Base-by-base conservation (phyloP, 768 basidiomycete species). In the Tulasnella sp. region DNA sequence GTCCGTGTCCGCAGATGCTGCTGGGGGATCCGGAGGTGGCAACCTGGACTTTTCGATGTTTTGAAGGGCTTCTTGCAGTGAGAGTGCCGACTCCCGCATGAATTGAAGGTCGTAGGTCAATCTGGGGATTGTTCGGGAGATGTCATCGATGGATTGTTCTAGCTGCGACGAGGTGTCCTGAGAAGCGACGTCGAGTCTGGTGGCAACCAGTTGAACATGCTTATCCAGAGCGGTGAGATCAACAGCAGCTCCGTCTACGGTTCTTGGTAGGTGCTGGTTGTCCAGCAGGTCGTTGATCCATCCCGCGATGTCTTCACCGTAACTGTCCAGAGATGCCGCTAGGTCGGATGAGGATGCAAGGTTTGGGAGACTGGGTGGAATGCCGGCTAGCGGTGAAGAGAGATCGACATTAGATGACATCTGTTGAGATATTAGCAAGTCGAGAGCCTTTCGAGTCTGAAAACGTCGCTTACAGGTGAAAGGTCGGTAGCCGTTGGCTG, bases 61-160 rank as follows among this genome's bases (percentile, higher is more conserved):
- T 35, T 84, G 81, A 26, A 99, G 82, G 9, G 87, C 82, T 35
- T 81, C 82, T 74, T 91, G 90, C 29, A 98, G 84, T 2, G 90
- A 85, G 19, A 90, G 80, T 0, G 95, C 95, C 37, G 90, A 88
- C 77, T 98, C 96, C 52, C 92, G 90, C 88, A 98, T 95, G 82
- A 97, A 97, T 78, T 98, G 95, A 40, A 99, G 84, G 80, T 98
- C 97, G 79, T 97, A 98, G 1, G 92, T 88, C 62, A 99, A 84
- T 42, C 97, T 87, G 14, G 97, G 94, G 26, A 98, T 89, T 5
- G 89, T 87, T 65, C 95, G 87, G 1, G 95, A 94, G 52, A 98
- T 92, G 78, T 98, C 95, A 77, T 94, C 90, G 73, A 99, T 95
- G 62, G 88, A 87, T 74, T 89, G 88, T 79, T 98, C 97, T 71